phyloP scores from a whole-genome alignment of 768 basidiomycete genomes.

The Arthromyces matolae region DNA sequence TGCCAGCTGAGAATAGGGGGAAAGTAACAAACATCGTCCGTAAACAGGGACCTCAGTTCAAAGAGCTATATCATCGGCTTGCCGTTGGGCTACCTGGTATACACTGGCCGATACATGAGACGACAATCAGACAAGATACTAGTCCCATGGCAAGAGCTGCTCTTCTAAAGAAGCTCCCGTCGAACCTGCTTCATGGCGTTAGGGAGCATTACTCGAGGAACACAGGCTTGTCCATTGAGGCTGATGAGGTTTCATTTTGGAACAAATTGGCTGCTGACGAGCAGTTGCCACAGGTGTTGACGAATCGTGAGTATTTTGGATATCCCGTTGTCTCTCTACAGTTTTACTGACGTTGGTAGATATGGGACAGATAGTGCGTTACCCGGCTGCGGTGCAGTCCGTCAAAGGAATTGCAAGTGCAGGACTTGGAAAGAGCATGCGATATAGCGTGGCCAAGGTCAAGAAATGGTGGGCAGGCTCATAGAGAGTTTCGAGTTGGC shows the following conservation, averaged over 20 bases:
- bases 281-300: slow-evolving; percentile 48
- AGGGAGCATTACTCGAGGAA: slow-evolving; percentile 45
- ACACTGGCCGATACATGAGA: slow-evolving; percentile 55
- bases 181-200: slow-evolving; percentile 55
- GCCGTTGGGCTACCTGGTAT: slow-evolving; percentile 79
- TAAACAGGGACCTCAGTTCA: slow-evolving; percentile 79
- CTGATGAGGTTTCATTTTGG: slow-evolving; percentile 78
- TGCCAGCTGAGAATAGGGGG: slow-evolving; percentile 90
- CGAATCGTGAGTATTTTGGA: slow-evolving; percentile 40
- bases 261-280: slow-evolving; percentile 63
- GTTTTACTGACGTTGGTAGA: slow-evolving; percentile 39
- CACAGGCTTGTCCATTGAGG: slow-evolving; percentile 37
- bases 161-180: slow-evolving; percentile 77
- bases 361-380: slow-evolving; percentile 71
- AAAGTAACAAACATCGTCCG: slow-evolving; percentile 94
- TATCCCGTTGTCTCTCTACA: background rate
- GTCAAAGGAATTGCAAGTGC: slow-evolving; percentile 84
- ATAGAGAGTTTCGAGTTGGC: slow-evolving; percentile 7
- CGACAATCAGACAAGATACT: slow-evolving; percentile 70
- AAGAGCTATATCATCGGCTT: slow-evolving; percentile 79
- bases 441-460: slow-evolving; percentile 74
- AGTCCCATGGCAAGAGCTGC: slow-evolving; percentile 62
- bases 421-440: slow-evolving; percentile 72
- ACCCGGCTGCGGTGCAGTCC: slow-evolving; percentile 80
- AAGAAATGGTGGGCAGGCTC: slow-evolving; percentile 74